Evolutionary conservation across 371 early-diverging fungal genomes (phyloP).

Genomic region (Mucor velutinosus): DNA sequence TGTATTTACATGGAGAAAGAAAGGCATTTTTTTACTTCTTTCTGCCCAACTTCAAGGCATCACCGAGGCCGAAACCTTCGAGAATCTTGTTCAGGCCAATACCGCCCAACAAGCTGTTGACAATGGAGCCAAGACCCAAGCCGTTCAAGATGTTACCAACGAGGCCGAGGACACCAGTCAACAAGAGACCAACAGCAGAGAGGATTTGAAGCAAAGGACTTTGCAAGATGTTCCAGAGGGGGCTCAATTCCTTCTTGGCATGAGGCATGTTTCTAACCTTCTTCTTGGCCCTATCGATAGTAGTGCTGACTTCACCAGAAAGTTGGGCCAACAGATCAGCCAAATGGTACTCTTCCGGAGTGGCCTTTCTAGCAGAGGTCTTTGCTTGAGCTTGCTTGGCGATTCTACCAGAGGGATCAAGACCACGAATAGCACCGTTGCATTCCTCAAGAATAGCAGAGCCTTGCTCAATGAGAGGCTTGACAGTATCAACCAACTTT

Average conservation of each 20-base stretch:
- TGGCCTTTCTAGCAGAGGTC: conserved; percentile 25
- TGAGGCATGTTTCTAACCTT: conserved; percentile 35
- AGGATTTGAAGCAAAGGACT: conserved; percentile 37
- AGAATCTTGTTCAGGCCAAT: conserved; percentile 37
- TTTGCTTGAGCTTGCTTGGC: conserved; percentile 31
- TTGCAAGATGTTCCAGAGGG: conserved; percentile 31
- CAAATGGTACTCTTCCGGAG: conserved; percentile 31
- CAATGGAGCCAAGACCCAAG: conserved; percentile 29
- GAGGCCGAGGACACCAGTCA: conserved; percentile 34
- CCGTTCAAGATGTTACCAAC: conserved; percentile 35
- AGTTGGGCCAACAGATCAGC: conserved; percentile 32
- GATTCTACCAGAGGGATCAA: conserved; percentile 32
- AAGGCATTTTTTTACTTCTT: conserved; percentile 9
- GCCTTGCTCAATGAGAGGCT: conserved; percentile 34
- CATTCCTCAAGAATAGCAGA: conserved; percentile 30
- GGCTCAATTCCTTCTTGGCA: conserved; percentile 32
- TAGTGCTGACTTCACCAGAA: conserved; percentile 30
- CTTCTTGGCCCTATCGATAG: conserved; percentile 39
- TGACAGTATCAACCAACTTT: conserved; percentile 30
- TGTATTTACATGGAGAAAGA: conserved; percentile 1
- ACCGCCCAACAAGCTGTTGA: conserved; percentile 33
- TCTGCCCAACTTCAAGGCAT: conserved; percentile 14
- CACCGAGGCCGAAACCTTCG: conserved; percentile 30
- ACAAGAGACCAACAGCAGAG: conserved; percentile 33
- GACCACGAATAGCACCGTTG: conserved; percentile 34